These are phyloP conservation scores for Apiotrichum sp. DNA, from an alignment of 1,284 basidiomycete species.

Conservation along the genomic window DNA sequence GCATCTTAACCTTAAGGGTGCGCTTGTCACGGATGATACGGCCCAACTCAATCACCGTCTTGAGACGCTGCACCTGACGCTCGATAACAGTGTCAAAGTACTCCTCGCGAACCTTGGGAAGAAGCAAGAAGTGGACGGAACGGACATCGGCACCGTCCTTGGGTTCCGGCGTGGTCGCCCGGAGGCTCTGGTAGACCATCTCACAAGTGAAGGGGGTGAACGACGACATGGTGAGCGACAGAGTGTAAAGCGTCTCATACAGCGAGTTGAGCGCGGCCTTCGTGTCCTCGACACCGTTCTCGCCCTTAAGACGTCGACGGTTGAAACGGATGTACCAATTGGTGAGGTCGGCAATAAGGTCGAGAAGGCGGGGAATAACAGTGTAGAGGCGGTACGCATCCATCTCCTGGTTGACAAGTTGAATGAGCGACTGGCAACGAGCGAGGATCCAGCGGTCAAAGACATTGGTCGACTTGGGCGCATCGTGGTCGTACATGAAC, in stretches of 20 bases:
- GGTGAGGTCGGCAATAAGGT: conserved; percentile 91
- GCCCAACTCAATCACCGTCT: conserved; percentile 86
- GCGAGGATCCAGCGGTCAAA: conserved; percentile 99
- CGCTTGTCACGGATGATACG: conserved; percentile 84
- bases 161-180: conserved; percentile 73
- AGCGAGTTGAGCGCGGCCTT: conserved; percentile 86
- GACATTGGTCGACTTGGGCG: conserved; percentile 80
- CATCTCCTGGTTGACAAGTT: conserved; percentile 90
- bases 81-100: conserved; percentile 97
- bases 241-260: conserved; percentile 89
- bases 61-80: conserved; percentile 89
- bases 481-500: conserved; percentile 83
- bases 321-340: conserved; percentile 99
- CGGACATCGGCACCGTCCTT: conserved; percentile 68
- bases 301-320: conserved; percentile 89
- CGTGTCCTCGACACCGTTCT: conserved; percentile 86
- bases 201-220: conserved; percentile 98
- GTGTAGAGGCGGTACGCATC: conserved; percentile 95
- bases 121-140: conserved; percentile 91
- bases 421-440: conserved; percentile 91
- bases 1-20: conserved; percentile 77
- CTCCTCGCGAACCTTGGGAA: conserved; percentile 88
- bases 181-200: conserved; percentile 89
- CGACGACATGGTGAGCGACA: conserved; percentile 93
- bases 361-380: conserved; percentile 87